A percentile compares a stretch with the other conserved stretches of the same genome.
Evolutionary conservation across 371 early-diverging fungal genomes (phyloP).

Genomic region (Mucor lusitanicus): DNA sequence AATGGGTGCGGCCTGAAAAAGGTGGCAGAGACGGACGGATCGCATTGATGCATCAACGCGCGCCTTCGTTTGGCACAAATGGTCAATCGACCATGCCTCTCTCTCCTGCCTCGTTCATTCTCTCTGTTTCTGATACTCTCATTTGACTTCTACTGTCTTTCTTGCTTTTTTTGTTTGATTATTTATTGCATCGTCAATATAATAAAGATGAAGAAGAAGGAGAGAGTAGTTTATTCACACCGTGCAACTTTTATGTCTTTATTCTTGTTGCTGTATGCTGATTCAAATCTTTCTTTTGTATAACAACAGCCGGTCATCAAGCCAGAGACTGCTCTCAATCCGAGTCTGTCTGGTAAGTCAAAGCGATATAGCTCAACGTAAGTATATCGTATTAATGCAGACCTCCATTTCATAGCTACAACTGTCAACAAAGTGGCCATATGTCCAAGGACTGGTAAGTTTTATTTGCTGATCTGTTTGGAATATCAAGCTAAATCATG

Average conservation of each 20-base stretch:
- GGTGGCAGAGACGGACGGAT: background rate
- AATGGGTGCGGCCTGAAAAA: background rate
- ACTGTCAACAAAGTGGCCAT: constrained; percentile 62
- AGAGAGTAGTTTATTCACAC: background rate
- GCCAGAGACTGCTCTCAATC: constrained; percentile 61
- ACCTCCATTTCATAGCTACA: constrained; percentile 46
- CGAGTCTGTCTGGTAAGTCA: constrained; percentile 60
- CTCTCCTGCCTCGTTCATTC: background rate
- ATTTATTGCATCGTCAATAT: constrained; percentile 8
- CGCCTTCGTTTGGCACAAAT: background rate
- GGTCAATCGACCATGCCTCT: background rate
- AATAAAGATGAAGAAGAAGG: constrained; percentile 9
- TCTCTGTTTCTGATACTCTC: background rate
- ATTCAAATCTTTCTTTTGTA: constrained; percentile 9
- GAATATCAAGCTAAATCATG: background rate
- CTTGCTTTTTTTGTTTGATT: constrained; percentile 4
- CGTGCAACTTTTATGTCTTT: background rate
- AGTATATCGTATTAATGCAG: background rate
- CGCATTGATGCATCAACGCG: background rate
- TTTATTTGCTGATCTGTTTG: background rate
- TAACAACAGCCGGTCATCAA: constrained; percentile 61
- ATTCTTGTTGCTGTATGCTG: constrained; percentile 10
- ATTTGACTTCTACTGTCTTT: background rate
- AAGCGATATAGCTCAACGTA: background rate
- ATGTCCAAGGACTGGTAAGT: constrained; percentile 58